phyloP scores from a whole-genome alignment of 2,329 filamentous ascomycete genomes.

The Chaetomium olivaceum region DNA sequence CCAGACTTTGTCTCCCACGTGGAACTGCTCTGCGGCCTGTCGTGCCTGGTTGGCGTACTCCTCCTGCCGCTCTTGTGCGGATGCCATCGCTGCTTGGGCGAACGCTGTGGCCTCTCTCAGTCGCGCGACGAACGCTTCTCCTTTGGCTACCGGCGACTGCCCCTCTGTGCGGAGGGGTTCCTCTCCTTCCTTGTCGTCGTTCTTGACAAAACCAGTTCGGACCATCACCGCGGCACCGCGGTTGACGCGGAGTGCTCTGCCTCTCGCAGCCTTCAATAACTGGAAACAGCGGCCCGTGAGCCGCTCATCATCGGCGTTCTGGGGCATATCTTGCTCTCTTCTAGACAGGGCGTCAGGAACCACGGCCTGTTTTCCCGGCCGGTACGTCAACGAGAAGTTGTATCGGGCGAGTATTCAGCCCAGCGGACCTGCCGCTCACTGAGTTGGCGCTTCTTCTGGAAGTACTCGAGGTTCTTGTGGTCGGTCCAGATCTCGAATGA shows the following conservation, averaged over 20 bases:
- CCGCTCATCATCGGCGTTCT: neutral
- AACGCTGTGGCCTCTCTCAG: neutral
- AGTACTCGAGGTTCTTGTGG: conserved; percentile 13
- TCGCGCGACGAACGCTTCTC: neutral
- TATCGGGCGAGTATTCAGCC: neutral
- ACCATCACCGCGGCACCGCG: too few relatives aligned
- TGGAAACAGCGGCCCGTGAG: neutral
- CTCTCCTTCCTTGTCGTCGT: neutral
- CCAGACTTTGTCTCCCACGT: conserved; percentile 1
- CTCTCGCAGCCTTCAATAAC: neutral
- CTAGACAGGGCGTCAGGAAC: neutral
- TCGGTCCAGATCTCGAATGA: conserved; percentile 5
- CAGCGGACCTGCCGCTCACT: conserved; percentile 3
- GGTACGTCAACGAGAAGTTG: neutral
- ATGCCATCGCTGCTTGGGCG: neutral
- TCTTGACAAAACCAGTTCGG: neutral
- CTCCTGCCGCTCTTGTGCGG: neutral
- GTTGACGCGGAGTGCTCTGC: too few relatives aligned
- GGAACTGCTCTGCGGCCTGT: neutral
- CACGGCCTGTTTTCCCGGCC: neutral
- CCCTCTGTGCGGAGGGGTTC: too few relatives aligned
- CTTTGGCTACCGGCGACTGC: neutral
- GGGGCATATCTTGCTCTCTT: neutral
- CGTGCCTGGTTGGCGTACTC: conserved; percentile 8
- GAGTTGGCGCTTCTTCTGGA: neutral